Evolutionary conservation across 1,139 yeast genomes (phyloP).

Genomic region (Yamadazyma trypodendri): DNA sequence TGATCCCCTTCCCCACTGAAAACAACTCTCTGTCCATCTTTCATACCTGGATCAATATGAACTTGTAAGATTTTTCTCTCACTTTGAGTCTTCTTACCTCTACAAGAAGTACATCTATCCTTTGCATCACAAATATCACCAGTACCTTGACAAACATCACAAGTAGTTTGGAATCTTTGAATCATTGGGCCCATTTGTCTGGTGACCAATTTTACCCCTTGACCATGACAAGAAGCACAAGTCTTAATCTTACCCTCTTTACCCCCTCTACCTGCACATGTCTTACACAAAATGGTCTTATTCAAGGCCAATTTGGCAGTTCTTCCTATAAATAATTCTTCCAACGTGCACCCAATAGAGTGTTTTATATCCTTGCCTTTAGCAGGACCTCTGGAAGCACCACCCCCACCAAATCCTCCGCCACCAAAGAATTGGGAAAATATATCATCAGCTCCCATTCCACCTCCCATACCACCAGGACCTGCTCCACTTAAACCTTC

Average conservation of each 20-base stretch:
- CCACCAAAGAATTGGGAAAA: conserved; percentile 92
- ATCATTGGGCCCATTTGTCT: conserved; percentile 99
- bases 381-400: conserved; percentile 81
- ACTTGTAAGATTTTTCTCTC: conserved; percentile 95
- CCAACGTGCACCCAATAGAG: conserved; percentile 79
- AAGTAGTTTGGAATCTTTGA: conserved; percentile 93
- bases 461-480: conserved; percentile 65
- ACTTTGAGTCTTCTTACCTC: conserved; percentile 81
- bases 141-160: conserved; percentile 90
- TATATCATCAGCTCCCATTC: conserved; percentile 80
- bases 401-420: conserved; percentile 57
- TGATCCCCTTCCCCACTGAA: conserved; percentile 98
- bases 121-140: conserved; percentile 88
- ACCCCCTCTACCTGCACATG: conserved; percentile 96
- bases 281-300: conserved; percentile 83
- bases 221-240: conserved; percentile 84
- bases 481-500: conserved; percentile 77
- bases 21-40: conserved; percentile 85
- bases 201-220: conserved; percentile 88
- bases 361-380: conserved; percentile 91
- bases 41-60: conserved; percentile 96
- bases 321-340: conserved; percentile 93
- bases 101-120: conserved; percentile 86
- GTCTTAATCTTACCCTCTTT: conserved; percentile 86
- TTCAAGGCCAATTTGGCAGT: conserved; percentile 90